Base-by-base conservation (phyloP, 805 yeast species). In the Monosporozyma yasuniensis region DNA sequence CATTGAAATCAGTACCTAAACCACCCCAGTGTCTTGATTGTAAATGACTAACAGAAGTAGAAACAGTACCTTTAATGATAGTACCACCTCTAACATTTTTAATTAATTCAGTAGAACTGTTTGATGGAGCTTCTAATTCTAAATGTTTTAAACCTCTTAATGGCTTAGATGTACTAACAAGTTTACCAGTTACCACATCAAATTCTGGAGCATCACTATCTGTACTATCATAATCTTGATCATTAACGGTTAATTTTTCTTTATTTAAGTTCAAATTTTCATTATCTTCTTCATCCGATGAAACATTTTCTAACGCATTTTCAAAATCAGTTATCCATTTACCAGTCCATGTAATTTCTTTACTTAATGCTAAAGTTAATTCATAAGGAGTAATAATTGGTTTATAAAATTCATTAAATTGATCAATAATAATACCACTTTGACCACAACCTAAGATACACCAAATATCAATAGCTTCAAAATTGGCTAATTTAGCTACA, bases 341-440 rank as follows among this genome's bases (percentile, higher is more conserved):
- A 1, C 98, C 98, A 0, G 95, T 83, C 99, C 99, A 93, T 1
- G 80, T 72, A 21, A 87, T 73, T 54, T 84, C 88, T 22, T 78
- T 80, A 53, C 78, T 77, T 51, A 93, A 73, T 0, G 98, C 96
- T 65, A 91, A 68, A 45, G 83, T 77, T 39, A 93, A 70, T 65
- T 93, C 99, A 66, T 87, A 91, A 0, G 98, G 98, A 0, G 99
- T 93, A 18, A 93, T 80, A 10, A 93, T 85, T 0, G 98, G 98
- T 65, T 83, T 88, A 70, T 79, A 87, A 62, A 84, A 91, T 52
- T 87, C 95, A 54, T 83, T 86, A 45, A 70, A 71, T 50, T 82
- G 79, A 64, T 91, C 96, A 12, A 93, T 66, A 35, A 91, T 81
- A 22, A 91, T 83, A 4, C 99, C 99, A 48, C 95, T 90, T 58